Percentiles rank a stretch among this genome's conserved stretches.
Conservation (phyloP, 768 basidiomycete genomes). For the Termitomyces sp. region DNA sequence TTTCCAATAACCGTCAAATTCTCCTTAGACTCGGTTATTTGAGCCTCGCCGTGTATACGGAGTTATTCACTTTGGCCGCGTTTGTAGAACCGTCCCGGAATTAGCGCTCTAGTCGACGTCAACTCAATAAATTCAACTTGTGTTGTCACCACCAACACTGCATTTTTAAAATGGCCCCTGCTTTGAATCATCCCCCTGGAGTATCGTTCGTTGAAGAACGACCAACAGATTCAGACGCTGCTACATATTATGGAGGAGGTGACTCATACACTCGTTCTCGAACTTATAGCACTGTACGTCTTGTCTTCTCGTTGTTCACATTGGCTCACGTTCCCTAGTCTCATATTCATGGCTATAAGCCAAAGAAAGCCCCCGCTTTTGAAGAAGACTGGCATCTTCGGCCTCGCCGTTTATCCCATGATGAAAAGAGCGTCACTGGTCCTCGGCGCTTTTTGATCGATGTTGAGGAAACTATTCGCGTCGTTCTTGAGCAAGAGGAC, state of each 20-base stretch:
- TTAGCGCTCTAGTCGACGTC: not conserved
- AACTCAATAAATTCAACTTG: not conserved
- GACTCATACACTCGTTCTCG: conserved; percentile 78
- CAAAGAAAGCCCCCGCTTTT: conserved; percentile 66
- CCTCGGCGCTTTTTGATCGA: conserved; percentile 93
- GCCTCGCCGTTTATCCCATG: conserved; percentile 83
- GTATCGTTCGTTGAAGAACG: conserved; percentile 66
- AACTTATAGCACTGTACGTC: conserved; percentile 81
- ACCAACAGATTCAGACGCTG: conserved; percentile 60
- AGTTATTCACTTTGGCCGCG: conserved; percentile 14
- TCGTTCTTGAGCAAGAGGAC: conserved; percentile 96
- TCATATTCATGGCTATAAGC: conserved; percentile 67
- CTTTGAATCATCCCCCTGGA: conserved; percentile 57
- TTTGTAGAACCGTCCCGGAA: conserved; percentile 9
- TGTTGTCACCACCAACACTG: conserved; percentile 7
- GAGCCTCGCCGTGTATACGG: conserved; percentile 1
- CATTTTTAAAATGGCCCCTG: conserved; percentile 46
- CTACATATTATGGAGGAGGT: conserved; percentile 77
- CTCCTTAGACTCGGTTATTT: not conserved
- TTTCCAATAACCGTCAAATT: no score
- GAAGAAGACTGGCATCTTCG: conserved; percentile 72
- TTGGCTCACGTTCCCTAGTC: conserved; percentile 37
- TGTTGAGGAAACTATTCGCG: conserved; percentile 95
- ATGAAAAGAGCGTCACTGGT: conserved; percentile 76
- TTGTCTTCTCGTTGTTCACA: conserved; percentile 2